Evolutionary conservation across 2,329 filamentous ascomycete genomes (phyloP).

Genomic region (Fusarium duplospermum): DNA sequence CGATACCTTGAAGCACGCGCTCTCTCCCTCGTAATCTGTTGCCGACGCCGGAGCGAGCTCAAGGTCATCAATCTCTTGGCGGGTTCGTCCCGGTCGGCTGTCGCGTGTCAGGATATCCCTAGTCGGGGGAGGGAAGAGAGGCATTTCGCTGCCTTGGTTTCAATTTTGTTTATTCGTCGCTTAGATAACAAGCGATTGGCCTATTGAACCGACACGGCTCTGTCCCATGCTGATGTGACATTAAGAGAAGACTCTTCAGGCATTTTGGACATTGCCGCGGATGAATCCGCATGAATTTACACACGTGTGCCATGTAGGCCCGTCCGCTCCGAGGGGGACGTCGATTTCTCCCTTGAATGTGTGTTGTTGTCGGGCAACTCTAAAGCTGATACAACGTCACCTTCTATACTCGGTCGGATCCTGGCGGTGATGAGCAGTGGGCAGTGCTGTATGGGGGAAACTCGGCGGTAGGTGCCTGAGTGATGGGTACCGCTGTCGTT

Average conservation of each 20-base stretch:
- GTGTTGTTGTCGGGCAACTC: background rate
- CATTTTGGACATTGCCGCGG: background rate
- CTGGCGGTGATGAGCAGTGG: background rate
- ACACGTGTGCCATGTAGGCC: background rate
- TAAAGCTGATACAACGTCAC: background rate
- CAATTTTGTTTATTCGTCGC: background rate
- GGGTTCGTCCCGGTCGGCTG: background rate
- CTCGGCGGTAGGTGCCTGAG: background rate
- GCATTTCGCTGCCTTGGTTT: background rate
- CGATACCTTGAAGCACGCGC: background rate
- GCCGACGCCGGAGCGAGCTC: background rate
- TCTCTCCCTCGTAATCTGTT: background rate
- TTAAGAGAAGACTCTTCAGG: background rate
- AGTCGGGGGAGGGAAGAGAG: background rate
- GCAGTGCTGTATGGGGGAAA: background rate
- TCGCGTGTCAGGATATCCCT: constrained; percentile 7
- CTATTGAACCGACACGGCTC: background rate
- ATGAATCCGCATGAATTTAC: constrained; percentile 2
- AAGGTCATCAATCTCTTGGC: constrained; percentile 19
- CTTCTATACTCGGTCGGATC: background rate
- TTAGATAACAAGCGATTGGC: constrained; percentile 4
- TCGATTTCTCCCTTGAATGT: background rate
- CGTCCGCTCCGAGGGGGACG: background rate
- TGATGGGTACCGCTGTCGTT: background rate
- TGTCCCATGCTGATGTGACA: background rate